Percentiles rank a stretch among this genome's conserved stretches.
Evolutionary conservation across 805 yeast genomes (phyloP).

Genomic region (Metschnikowia arizonensis): DNA sequence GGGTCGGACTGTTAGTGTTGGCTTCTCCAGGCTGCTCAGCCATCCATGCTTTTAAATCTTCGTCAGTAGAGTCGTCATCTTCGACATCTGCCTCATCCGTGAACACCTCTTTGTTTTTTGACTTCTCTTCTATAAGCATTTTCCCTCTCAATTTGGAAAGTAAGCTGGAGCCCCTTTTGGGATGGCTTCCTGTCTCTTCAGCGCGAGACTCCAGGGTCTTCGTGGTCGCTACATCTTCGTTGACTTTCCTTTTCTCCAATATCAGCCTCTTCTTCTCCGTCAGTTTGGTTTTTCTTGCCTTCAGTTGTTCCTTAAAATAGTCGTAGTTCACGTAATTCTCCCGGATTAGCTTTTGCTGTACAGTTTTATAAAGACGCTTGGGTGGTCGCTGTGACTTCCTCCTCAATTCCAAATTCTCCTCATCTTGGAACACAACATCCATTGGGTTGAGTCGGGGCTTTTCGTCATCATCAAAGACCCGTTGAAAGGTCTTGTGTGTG

Average conservation of each 20-base stretch:
- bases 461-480: conserved; percentile 30
- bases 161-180: background rate
- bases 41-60: conserved; percentile 5
- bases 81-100: conserved; percentile 1
- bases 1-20: background rate
- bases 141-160: background rate
- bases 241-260: background rate
- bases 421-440: conserved; percentile 36
- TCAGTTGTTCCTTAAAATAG: conserved; percentile 26
- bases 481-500: conserved; percentile 38
- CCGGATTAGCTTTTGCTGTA: conserved; percentile 28
- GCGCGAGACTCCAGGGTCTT: background rate
- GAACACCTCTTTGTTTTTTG: background rate
- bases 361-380: conserved; percentile 15
- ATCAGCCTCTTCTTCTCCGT: conserved; percentile 11
- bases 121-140: background rate
- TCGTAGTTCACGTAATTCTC: conserved; percentile 34
- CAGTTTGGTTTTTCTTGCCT: conserved; percentile 6
- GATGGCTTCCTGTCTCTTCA: background rate
- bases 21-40: background rate
- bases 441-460: conserved; percentile 38
- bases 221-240: background rate
- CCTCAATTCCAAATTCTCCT: conserved; percentile 19
- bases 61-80: conserved; percentile 1
- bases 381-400: conserved; percentile 25